phyloP scores from a whole-genome alignment of 164 flowering plant species.

The Brasenia schreberi region DNA sequence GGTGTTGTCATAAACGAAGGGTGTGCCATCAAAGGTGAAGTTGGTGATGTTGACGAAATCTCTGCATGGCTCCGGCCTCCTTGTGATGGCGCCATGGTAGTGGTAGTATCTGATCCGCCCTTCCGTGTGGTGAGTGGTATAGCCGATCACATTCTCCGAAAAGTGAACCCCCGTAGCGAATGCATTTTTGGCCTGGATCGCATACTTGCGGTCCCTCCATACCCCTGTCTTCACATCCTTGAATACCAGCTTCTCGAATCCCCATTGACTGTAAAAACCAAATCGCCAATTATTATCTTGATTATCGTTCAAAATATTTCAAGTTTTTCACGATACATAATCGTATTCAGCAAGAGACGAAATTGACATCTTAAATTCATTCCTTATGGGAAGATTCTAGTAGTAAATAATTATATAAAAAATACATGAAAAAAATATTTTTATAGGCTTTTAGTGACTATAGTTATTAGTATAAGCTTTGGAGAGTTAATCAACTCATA shows the following conservation, averaged over 20 bases:
- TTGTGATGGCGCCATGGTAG: slow-evolving; percentile 72
- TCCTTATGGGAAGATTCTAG: too few species aligned
- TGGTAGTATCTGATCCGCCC: slow-evolving; percentile 64
- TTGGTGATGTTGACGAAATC: slow-evolving; percentile 24
- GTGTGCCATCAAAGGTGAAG: slow-evolving; percentile 23
- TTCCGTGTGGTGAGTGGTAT: slow-evolving; percentile 52
- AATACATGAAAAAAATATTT: too few species aligned
- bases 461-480: too few species aligned
- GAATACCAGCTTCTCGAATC: slow-evolving; percentile 84
- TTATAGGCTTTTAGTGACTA: too few species aligned
- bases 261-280: slow-evolving; percentile 64
- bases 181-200: slow-evolving; percentile 69
- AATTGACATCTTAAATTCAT: too few species aligned
- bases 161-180: slow-evolving; percentile 84
- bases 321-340: too few species aligned
- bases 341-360: too few species aligned
- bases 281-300: too few species aligned
- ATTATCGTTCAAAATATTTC: too few species aligned
- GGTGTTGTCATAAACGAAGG: slow-evolving; percentile 46
- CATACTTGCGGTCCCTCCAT: slow-evolving; percentile 84
- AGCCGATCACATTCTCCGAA: slow-evolving; percentile 59
- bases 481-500: too few species aligned
- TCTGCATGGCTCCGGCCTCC: slow-evolving; percentile 63
- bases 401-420: too few species aligned
- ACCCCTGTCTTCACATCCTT: slow-evolving; percentile 56